Conservation (phyloP, 352 stramenopile species). For the Pythium rhizo-oryzae region DNA sequence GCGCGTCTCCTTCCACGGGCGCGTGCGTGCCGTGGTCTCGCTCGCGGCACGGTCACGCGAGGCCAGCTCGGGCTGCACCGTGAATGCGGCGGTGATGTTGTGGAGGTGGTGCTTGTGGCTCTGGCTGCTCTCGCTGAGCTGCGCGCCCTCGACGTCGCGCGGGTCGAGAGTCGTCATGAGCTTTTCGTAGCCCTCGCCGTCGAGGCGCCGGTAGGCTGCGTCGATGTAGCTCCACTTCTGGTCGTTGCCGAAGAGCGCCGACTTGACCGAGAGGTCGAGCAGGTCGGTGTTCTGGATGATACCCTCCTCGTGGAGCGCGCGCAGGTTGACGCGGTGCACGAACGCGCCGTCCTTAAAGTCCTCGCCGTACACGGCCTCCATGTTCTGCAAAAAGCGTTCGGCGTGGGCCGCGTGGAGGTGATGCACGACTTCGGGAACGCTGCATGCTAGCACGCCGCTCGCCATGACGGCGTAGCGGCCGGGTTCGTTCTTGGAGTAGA, state of each 20-base stretch:
- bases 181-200: slow-evolving; percentile 30
- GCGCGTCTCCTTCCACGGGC: slow-evolving; percentile 23
- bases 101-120: slow-evolving; percentile 22
- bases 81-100: slow-evolving; percentile 24
- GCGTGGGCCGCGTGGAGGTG: slow-evolving; percentile 15
- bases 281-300: not conserved
- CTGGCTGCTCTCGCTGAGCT: slow-evolving; percentile 18
- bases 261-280: slow-evolving; percentile 30
- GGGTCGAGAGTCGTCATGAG: slow-evolving; percentile 26
- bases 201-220: slow-evolving; percentile 14
- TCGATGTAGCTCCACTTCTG: slow-evolving; percentile 35
- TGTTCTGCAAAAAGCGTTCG: slow-evolving; percentile 21
- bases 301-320: slow-evolving; percentile 7
- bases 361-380: slow-evolving; percentile 27
- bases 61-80: slow-evolving; percentile 13
- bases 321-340: slow-evolving; percentile 24
- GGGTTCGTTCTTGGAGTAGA: slow-evolving; percentile 29
- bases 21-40: not conserved
- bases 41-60: slow-evolving; percentile 6
- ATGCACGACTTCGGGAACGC: slow-evolving; percentile 23
- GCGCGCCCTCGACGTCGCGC: slow-evolving; percentile 10
- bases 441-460: slow-evolving; percentile 22
- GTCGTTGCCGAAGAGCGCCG: slow-evolving; percentile 27
- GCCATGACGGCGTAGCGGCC: slow-evolving; percentile 20
- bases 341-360: slow-evolving; percentile 33